phyloP scores from a whole-genome alignment of 2,329 filamentous ascomycete species.

The Sporothrix variecibatus region DNA sequence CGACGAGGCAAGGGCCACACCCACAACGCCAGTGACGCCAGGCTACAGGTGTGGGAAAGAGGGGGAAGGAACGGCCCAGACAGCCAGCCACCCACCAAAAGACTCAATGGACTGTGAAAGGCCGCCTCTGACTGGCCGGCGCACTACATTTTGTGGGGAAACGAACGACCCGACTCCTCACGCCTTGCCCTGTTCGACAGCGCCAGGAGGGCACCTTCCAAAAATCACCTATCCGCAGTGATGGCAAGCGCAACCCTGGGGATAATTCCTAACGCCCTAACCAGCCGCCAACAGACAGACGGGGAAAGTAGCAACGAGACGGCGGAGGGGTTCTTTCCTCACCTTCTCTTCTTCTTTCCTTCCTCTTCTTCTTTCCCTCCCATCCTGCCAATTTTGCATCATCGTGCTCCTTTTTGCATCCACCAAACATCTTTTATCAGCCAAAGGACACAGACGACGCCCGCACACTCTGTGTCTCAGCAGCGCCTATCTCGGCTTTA shows the following conservation, averaged over 20 bases:
- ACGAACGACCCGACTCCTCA: slow-evolving; percentile 16
- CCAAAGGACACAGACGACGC: not conserved
- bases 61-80: slow-evolving; percentile 14
- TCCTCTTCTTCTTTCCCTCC: not conserved
- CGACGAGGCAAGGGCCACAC: not conserved
- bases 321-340: slow-evolving; percentile 12
- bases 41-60: slow-evolving; percentile 7
- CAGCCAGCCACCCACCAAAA: slow-evolving; percentile 7
- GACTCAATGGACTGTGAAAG: not conserved
- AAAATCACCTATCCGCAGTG: slow-evolving; percentile 9
- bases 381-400: not conserved
- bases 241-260: slow-evolving; percentile 1
- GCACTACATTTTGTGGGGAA: slow-evolving; percentile 3
- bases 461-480: not conserved
- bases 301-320: not conserved
- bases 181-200: slow-evolving; percentile 21
- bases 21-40: not conserved
- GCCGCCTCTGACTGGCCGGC: not conserved
- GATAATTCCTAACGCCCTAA: not conserved
- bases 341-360: not conserved
- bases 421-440: not conserved
- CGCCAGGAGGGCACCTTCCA: slow-evolving; percentile 4
- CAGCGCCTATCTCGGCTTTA: slow-evolving; percentile 10
- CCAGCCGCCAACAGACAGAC: slow-evolving; percentile 13
- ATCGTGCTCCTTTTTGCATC: not conserved